Conservation (phyloP, 2,329 filamentous ascomycete genomes). For the Fonsecaea erecta region DNA sequence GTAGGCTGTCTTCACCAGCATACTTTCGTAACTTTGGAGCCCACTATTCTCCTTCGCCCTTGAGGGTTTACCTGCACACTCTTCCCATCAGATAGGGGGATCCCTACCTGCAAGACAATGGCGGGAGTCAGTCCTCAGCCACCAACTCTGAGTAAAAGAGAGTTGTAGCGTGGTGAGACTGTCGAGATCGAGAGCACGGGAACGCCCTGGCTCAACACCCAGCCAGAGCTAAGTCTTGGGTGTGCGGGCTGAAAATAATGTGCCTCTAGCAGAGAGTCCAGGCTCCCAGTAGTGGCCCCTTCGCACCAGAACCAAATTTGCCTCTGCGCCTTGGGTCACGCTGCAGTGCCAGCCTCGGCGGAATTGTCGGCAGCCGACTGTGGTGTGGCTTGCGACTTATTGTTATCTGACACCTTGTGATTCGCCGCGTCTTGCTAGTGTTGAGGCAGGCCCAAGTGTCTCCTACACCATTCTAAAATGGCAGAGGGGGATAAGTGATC, state of each 20-base stretch:
- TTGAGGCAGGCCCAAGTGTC: conserved; percentile 28
- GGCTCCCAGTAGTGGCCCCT: conserved; percentile 7
- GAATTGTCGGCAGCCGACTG: conserved; percentile 33
- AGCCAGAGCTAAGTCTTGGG: background rate
- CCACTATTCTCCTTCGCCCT: background rate
- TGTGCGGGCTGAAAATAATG: background rate
- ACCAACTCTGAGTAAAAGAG: conserved; percentile 5
- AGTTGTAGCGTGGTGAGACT: background rate
- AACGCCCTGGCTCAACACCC: background rate
- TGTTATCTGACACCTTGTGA: conserved; percentile 20
- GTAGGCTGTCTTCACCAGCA: conserved; percentile 12
- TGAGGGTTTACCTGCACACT: background rate
- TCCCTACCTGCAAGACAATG: background rate
- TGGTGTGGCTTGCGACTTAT: conserved; percentile 31
- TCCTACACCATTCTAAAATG: conserved; percentile 19
- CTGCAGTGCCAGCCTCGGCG: conserved; percentile 30
- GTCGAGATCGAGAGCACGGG: conserved; percentile 1
- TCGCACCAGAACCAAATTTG: conserved; percentile 24
- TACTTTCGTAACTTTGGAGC: background rate
- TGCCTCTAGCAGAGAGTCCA: conserved; percentile 5
- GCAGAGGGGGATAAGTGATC: conserved; percentile 22
- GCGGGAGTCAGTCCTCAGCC: conserved; percentile 5
- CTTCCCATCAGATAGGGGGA: background rate
- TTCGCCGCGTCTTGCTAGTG: conserved; percentile 30
- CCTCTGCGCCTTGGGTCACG: conserved; percentile 24